Evolutionary conservation across 2,329 filamentous ascomycete genomes (phyloP).

Genomic region (Beauveria sp.): DNA sequence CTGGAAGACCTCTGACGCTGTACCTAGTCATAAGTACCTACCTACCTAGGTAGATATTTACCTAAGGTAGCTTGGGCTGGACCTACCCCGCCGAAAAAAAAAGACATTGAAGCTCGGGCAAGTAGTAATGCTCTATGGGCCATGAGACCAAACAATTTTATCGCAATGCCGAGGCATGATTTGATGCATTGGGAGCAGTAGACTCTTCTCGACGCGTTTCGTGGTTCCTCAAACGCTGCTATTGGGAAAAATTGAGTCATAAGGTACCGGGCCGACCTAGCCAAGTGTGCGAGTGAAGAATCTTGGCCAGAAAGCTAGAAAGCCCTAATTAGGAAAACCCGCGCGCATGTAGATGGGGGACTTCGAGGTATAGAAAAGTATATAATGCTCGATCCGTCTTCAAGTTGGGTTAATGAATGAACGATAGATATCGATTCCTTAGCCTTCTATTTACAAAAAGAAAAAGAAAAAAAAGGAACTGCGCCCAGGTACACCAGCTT

Average conservation of each 20-base stretch:
- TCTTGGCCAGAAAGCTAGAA: not conserved
- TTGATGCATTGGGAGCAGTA: not conserved
- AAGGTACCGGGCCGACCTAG: not conserved
- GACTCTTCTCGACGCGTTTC: not conserved
- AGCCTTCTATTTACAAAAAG: not conserved
- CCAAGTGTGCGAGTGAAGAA: not conserved
- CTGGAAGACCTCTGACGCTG: too few relatives aligned
- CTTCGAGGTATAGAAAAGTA: not conserved
- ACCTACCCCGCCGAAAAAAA: not conserved
- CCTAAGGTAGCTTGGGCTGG: not conserved
- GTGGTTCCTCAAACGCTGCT: too few relatives aligned
- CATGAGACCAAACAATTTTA: too few relatives aligned
- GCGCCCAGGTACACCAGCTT: not conserved
- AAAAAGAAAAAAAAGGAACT: not conserved
- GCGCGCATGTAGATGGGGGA: not conserved
- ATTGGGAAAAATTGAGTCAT: not conserved
- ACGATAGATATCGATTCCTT: not conserved
- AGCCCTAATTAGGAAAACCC: constrained; percentile 7
- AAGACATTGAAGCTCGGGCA: too few relatives aligned
- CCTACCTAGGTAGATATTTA: too few relatives aligned
- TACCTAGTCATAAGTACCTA: too few relatives aligned
- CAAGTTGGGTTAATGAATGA: not conserved
- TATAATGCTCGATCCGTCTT: not conserved
- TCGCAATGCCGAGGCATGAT: not conserved
- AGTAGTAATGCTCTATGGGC: too few relatives aligned